phyloP scores from a whole-genome alignment of 169 alveolate genomes.

The Blepharisma undulans region DNA sequence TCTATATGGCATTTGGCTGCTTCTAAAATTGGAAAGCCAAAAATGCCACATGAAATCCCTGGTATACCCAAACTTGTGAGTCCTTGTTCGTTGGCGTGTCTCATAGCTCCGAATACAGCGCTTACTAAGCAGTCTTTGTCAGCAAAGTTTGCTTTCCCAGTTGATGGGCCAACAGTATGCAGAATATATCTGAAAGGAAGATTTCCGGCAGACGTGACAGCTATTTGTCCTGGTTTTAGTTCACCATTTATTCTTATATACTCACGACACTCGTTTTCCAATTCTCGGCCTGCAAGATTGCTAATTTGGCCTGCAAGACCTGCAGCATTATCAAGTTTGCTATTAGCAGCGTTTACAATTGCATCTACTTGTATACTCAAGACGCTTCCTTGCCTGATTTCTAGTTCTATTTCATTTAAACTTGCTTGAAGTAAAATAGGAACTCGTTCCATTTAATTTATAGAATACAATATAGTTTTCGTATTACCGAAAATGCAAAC shows the following conservation, averaged over 20 bases:
- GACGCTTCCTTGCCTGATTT: slow-evolving; percentile 42
- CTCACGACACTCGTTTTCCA: slow-evolving; percentile 51
- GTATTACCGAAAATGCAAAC: too few species aligned
- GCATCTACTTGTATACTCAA: slow-evolving; percentile 48
- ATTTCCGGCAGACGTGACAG: slow-evolving; percentile 49
- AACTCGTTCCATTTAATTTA: not conserved
- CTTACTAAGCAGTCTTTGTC: not conserved
- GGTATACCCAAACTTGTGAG: slow-evolving; percentile 30
- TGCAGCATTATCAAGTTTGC: slow-evolving; percentile 43
- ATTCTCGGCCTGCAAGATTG: slow-evolving; percentile 50
- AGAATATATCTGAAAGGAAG: slow-evolving; percentile 48
- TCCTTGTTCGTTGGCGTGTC: not conserved
- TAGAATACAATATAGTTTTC: not conserved
- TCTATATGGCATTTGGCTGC: slow-evolving; percentile 28
- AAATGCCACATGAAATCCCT: slow-evolving; percentile 37
- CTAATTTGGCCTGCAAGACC: slow-evolving; percentile 59
- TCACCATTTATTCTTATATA: slow-evolving; percentile 40
- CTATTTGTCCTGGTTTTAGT: slow-evolving; percentile 37
- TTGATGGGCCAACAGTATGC: slow-evolving; percentile 53
- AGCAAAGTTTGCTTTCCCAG: not conserved
- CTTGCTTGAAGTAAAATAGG: slow-evolving; percentile 1
- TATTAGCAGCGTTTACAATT: slow-evolving; percentile 59
- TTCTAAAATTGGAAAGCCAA: slow-evolving; percentile 29
- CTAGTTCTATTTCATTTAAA: not conserved
- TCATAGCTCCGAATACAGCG: not conserved